Evolutionary conservation across 1,284 basidiomycete species (phyloP).

Genomic region (Sporisorium graminicola): DNA sequence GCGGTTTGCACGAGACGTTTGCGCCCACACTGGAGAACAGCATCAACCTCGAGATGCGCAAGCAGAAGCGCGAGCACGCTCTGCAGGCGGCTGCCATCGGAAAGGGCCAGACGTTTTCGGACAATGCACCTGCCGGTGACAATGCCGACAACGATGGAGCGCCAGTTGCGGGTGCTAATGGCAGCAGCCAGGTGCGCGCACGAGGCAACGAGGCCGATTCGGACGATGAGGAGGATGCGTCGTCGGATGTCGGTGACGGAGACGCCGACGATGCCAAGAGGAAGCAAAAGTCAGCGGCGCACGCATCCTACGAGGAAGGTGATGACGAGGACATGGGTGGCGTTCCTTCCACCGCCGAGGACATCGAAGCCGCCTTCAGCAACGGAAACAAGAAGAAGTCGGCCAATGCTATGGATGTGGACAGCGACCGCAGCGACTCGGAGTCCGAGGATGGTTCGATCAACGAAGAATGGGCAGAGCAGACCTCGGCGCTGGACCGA

Average conservation of each 20-base stretch:
- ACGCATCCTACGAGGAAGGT: constrained; percentile 78
- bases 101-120: constrained; percentile 75
- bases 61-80: constrained; percentile 83
- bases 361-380: constrained; percentile 78
- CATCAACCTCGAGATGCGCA: constrained; percentile 87
- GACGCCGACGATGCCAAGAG: constrained; percentile 81
- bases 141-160: constrained; percentile 73
- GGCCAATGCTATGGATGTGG: constrained; percentile 53
- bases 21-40: constrained; percentile 87
- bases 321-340: constrained; percentile 60
- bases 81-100: constrained; percentile 85
- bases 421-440: constrained; percentile 56
- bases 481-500: constrained; percentile 70
- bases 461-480: constrained; percentile 66
- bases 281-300: constrained; percentile 76
- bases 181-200: constrained; percentile 23
- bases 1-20: constrained; percentile 81
- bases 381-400: constrained; percentile 47
- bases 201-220: constrained; percentile 51
- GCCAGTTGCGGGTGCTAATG: constrained; percentile 70
- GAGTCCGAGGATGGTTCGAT: constrained; percentile 54
- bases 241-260: constrained; percentile 74
- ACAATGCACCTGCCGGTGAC: constrained; percentile 66
- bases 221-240: constrained; percentile 55
- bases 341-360: constrained; percentile 71